Evolutionary conservation across 2,329 filamentous ascomycete genomes (phyloP).

Genomic region (Fusarium temperatum): DNA sequence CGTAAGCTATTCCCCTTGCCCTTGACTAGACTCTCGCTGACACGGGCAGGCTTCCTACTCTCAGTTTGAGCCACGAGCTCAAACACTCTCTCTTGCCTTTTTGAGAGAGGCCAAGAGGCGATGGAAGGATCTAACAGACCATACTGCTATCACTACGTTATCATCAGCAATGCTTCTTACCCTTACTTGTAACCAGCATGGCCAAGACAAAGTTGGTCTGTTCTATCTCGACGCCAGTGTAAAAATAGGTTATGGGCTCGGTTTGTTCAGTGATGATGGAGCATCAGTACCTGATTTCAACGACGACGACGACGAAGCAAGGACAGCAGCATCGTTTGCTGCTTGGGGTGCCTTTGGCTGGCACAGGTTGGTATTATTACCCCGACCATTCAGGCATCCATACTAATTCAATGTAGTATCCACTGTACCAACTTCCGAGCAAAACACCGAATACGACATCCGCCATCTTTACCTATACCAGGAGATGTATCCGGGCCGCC

Average conservation of each 20-base stretch:
- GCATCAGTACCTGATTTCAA: not conserved
- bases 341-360: conserved; percentile 13
- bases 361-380: not conserved
- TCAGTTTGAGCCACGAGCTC: conserved; percentile 3
- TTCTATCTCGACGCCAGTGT: conserved; percentile 6
- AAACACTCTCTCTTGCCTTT: not conserved
- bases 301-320: not conserved
- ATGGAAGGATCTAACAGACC: not conserved
- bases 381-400: accelerated
- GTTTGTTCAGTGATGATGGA: not conserved
- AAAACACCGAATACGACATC: not conserved
- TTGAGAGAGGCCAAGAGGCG: not conserved
- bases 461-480: conserved; percentile 1
- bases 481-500: not conserved
- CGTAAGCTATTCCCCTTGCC: not conserved
- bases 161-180: conserved; percentile 2
- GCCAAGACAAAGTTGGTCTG: not conserved
- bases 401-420: not conserved
- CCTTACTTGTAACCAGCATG: conserved; percentile 11
- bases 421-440: conserved; percentile 2
- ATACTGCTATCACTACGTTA: not conserved
- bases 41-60: not conserved
- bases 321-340: not conserved
- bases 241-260: not conserved
- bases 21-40: not conserved